Base-by-base conservation (phyloP, 805 yeast species). In the Millerozyma miso region DNA sequence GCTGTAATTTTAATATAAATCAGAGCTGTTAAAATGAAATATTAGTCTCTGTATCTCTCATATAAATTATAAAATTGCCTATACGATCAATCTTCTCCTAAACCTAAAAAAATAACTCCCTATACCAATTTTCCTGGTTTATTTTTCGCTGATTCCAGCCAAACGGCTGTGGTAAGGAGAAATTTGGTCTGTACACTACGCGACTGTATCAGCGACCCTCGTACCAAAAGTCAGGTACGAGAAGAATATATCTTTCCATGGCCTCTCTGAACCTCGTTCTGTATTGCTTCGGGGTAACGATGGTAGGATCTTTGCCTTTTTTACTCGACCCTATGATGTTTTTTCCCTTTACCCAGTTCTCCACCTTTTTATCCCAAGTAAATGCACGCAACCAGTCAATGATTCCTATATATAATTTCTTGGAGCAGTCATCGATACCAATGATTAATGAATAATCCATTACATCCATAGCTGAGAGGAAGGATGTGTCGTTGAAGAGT, bases 311-410 rank as follows among this genome's bases (percentile, higher is more conserved):
- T 54, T 87, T 91, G 1, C 88, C 87, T 40, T 85, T 85, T 32
- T 88, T 87, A n/a, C 60, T 61, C 1, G 86, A 82, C 4, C 89
- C 89, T 35, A 91, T 96, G 31, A 93, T 70, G 43, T 63, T 63
- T 54, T 88, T 85, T 43, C 95, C 99, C 60, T 93, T 93, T 31
- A 93, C 99, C 99, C 99, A 93, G 60, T 95, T 89, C 60, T 93
- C 99, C 19, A 93, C 79, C 63, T 90, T 93, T 63, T 93, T 93
- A 56, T 93, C 99, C 99, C 99, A 93, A 0, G 99, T 93, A 55
- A 91, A 93, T 0, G 99, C 89, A 45, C 99, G 67, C 35, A 93
- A 81, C 71, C 95, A 93, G 62, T 93, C 88, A 47, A 93, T 90
- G 33, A 93, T 90, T 3, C 99, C 99, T 12, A 90, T 96, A 15